A percentile compares a stretch with the other conserved stretches of the same genome.
phyloP scores from a whole-genome alignment of 83 land plant species.

The Diphasiastrum complanatum region DNA sequence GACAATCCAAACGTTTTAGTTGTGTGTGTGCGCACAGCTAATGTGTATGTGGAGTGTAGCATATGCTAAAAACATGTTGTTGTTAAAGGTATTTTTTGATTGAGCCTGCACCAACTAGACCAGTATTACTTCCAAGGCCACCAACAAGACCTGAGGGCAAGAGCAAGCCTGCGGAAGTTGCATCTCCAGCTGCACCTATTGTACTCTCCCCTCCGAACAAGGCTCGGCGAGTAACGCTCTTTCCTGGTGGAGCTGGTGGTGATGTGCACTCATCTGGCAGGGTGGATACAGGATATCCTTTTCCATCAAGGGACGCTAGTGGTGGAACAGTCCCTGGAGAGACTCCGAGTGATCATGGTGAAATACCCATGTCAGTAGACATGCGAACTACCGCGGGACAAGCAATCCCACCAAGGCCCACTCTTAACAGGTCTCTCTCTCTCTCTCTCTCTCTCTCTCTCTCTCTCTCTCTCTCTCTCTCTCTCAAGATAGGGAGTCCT shows the following conservation, averaged over 20 bases:
- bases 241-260: conserved; percentile 39
- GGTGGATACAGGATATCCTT: conserved; percentile 5
- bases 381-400: conserved; percentile 3
- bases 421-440: conserved; percentile 31
- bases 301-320: conserved; percentile 4
- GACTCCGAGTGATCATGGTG: conserved; percentile 30
- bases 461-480: no score
- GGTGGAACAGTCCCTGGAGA: conserved; percentile 10
- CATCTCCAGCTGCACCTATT: conserved; percentile 57
- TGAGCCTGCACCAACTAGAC: conserved; percentile 76
- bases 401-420: conserved; percentile 20
- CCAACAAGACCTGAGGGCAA: conserved; percentile 49
- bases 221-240: conserved; percentile 55
- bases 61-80: not conserved
- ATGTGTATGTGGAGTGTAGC: not conserved
- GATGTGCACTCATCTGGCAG: conserved; percentile 22
- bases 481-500: no score
- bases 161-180: conserved; percentile 32
- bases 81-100: conserved; percentile 76
- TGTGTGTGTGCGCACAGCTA: not conserved
- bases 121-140: conserved; percentile 72
- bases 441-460: no score
- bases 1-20: not conserved
- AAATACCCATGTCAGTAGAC: conserved; percentile 35
- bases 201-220: conserved; percentile 86